phyloP scores from a whole-genome alignment of 2,329 filamentous ascomycete species.

The Penicillium sp. region DNA sequence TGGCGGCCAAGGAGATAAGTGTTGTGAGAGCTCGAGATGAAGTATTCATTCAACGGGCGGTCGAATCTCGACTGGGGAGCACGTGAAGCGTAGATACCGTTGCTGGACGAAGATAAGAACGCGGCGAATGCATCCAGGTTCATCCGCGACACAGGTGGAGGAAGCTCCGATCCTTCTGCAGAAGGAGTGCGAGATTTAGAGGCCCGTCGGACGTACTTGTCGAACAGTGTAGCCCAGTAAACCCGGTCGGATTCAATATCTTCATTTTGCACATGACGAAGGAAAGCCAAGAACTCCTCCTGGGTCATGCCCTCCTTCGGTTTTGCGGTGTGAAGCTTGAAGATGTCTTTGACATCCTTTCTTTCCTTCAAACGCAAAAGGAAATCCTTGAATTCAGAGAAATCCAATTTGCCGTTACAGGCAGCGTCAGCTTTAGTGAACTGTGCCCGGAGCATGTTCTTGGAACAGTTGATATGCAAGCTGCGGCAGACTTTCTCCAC shows the following conservation, averaged over 20 bases:
- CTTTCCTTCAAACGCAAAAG: conserved; percentile 78
- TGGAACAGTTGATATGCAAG: conserved; percentile 86
- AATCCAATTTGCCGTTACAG: conserved; percentile 66
- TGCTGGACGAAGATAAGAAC: conserved; percentile 72
- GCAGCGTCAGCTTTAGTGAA: conserved; percentile 71
- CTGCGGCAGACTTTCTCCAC: conserved; percentile 83
- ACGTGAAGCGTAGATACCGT: conserved; percentile 62
- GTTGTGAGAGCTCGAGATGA: conserved; percentile 97
- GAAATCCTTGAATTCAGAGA: conserved; percentile 78
- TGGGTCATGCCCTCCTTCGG: conserved; percentile 64
- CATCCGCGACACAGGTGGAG: conserved; percentile 58
- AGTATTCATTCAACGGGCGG: conserved; percentile 91
- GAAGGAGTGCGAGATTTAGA: conserved; percentile 48
- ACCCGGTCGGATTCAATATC: conserved; percentile 64
- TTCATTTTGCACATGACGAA: conserved; percentile 71
- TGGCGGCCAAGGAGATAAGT: conserved; percentile 93
- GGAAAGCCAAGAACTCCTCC: conserved; percentile 71
- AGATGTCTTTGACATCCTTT: conserved; percentile 74
- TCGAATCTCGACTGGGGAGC: conserved; percentile 66
- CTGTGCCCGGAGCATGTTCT: conserved; percentile 67
- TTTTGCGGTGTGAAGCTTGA: conserved; percentile 59
- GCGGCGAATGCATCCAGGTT: conserved; percentile 73
- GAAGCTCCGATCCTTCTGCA: conserved; percentile 37
- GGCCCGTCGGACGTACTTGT: conserved; percentile 61
- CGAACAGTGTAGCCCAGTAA: conserved; percentile 71